A percentile compares a stretch with the other conserved stretches of the same genome.
phyloP scores from a whole-genome alignment of 2,329 filamentous ascomycete species.

The Juglanconis juglandina region DNA sequence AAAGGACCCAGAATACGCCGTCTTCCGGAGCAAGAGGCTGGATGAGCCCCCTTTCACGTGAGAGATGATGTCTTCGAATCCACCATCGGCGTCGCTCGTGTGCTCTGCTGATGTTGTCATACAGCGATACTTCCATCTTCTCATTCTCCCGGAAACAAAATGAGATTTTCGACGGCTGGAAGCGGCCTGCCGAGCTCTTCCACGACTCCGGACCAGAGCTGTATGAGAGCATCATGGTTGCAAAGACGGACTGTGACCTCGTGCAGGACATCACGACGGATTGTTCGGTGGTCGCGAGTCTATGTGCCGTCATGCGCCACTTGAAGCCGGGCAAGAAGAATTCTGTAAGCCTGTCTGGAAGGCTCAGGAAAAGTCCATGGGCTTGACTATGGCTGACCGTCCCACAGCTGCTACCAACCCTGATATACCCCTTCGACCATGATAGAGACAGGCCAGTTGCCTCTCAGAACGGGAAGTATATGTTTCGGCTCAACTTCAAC shows the following conservation, averaged over 20 bases:
- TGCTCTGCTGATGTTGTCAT: slow-evolving; percentile 12
- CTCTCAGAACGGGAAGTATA: slow-evolving; percentile 82
- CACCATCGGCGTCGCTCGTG: slow-evolving; percentile 5
- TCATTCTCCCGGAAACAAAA: slow-evolving; percentile 71
- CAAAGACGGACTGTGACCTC: slow-evolving; percentile 64
- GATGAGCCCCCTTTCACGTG: slow-evolving; percentile 59
- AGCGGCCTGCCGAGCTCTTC: slow-evolving; percentile 68
- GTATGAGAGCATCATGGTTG: slow-evolving; percentile 25
- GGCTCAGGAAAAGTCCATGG: neutral
- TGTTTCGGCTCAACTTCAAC: slow-evolving; percentile 93
- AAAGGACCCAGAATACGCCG: slow-evolving; percentile 52
- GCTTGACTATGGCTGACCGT: neutral
- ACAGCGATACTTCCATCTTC: slow-evolving; percentile 66
- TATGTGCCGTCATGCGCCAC: slow-evolving; percentile 76
- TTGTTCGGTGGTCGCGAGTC: slow-evolving; percentile 92
- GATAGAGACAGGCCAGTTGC: slow-evolving; percentile 53
- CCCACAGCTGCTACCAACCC: slow-evolving; percentile 62
- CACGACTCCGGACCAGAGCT: slow-evolving; percentile 27
- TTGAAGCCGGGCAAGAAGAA: slow-evolving; percentile 61
- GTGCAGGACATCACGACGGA: slow-evolving; percentile 95
- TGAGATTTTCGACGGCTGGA: slow-evolving; percentile 80
- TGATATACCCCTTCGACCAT: slow-evolving; percentile 73
- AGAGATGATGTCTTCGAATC: slow-evolving; percentile 26
- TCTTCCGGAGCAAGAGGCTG: slow-evolving; percentile 57
- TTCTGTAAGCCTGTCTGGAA: slow-evolving; percentile 49